Conservation (phyloP, 768 basidiomycete species). For the Termitomyces titanicus region DNA sequence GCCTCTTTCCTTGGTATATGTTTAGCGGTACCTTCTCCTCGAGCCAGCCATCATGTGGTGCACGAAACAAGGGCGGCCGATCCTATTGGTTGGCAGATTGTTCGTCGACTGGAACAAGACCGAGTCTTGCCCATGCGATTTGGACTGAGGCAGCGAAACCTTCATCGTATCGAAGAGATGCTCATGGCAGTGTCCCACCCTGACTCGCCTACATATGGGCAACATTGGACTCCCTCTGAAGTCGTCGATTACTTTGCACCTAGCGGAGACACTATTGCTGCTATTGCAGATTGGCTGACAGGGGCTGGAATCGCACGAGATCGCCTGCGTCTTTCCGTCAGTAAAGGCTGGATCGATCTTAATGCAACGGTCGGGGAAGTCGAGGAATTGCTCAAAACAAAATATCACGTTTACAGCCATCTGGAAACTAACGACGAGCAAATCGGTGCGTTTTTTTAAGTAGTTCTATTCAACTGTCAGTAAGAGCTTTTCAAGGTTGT, state of each 20-base stretch:
- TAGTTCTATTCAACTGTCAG: not conserved
- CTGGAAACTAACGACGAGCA: slow-evolving; percentile 32
- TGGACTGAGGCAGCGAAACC: slow-evolving; percentile 43
- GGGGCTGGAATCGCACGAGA: slow-evolving; percentile 35
- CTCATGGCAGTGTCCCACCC: slow-evolving; percentile 49
- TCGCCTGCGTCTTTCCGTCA: slow-evolving; percentile 33
- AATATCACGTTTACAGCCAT: slow-evolving; percentile 46
- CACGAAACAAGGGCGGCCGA: slow-evolving; percentile 26
- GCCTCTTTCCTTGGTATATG: slow-evolving; percentile 13
- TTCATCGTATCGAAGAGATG: slow-evolving; percentile 40
- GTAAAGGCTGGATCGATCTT: slow-evolving; percentile 39
- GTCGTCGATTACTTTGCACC: slow-evolving; percentile 46
- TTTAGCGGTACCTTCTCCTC: slow-evolving; percentile 18
- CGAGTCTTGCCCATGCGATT: slow-evolving; percentile 44
- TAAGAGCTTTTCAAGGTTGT: slow-evolving; percentile 25
- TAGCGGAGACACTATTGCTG: slow-evolving; percentile 32
- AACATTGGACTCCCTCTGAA: slow-evolving; percentile 43
- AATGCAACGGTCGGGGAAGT: slow-evolving; percentile 39
- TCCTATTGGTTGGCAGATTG: slow-evolving; percentile 21
- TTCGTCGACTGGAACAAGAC: slow-evolving; percentile 19
- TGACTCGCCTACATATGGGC: slow-evolving; percentile 45
- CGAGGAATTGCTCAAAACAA: slow-evolving; percentile 37
- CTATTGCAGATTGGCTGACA: slow-evolving; percentile 42
- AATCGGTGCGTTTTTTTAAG: slow-evolving; percentile 21
- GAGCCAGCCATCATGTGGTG: slow-evolving; percentile 21